Evolutionary conservation across 2,329 filamentous ascomycete species (phyloP).

Genomic region (Calonectria henricotiae): DNA sequence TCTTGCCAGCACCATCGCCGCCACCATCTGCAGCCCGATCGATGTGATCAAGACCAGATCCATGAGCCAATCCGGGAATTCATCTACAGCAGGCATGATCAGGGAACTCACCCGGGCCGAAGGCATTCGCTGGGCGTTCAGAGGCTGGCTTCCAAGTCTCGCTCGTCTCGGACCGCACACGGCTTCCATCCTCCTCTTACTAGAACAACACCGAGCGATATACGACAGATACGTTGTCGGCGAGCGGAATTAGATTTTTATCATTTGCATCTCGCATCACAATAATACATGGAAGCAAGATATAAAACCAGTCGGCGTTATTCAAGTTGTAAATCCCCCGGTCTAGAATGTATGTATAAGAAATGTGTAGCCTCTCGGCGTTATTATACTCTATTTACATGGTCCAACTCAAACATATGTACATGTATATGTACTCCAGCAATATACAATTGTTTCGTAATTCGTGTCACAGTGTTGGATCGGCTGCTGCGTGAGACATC

Average conservation of each 20-base stretch:
- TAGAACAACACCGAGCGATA: conserved; percentile 35
- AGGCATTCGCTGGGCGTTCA: conserved; percentile 36
- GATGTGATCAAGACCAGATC: conserved; percentile 38
- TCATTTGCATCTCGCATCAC: neutral
- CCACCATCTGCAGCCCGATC: conserved; percentile 39
- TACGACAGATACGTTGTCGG: conserved; percentile 27
- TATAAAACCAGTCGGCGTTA: conserved; percentile 14
- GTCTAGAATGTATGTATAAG: conserved; percentile 11
- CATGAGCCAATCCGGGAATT: conserved; percentile 30
- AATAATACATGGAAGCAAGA: neutral
- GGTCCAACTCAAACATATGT: conserved; percentile 26
- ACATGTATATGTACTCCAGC: conserved; percentile 34
- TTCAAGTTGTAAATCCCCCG: neutral
- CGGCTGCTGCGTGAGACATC: conserved; percentile 18
- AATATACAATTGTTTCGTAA: conserved; percentile 23
- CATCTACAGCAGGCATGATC: conserved; percentile 24
- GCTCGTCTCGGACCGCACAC: conserved; percentile 37
- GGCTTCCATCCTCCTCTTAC: conserved; percentile 34
- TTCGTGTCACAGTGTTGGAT: conserved; percentile 23
- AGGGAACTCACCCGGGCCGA: conserved; percentile 33
- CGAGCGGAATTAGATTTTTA: conserved; percentile 7
- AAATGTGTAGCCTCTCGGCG: conserved; percentile 16
- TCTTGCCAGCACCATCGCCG: conserved; percentile 38
- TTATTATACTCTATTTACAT: conserved; percentile 20
- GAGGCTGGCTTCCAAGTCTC: conserved; percentile 39